phyloP scores from a whole-genome alignment of 2,329 filamentous ascomycete species.

The Sporothrix protearum region DNA sequence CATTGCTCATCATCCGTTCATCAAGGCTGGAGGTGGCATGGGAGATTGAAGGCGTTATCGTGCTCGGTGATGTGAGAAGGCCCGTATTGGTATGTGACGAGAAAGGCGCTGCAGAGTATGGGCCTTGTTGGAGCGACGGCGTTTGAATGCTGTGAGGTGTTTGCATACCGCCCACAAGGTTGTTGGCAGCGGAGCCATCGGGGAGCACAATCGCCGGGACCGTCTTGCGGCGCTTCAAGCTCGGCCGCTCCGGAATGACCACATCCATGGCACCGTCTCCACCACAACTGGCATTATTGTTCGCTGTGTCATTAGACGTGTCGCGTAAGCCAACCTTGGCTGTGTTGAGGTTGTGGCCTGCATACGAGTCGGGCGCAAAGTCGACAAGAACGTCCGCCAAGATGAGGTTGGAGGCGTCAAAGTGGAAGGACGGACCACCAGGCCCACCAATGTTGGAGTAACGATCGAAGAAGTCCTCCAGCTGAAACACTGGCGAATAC shows the following conservation, averaged over 20 bases:
- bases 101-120: neutral
- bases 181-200: slow-evolving; percentile 22
- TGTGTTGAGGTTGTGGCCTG: slow-evolving; percentile 48
- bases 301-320: slow-evolving; percentile 26
- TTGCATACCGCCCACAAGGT: slow-evolving; percentile 22
- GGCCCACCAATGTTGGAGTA: slow-evolving; percentile 59
- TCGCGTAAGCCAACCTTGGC: slow-evolving; percentile 30
- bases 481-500: slow-evolving; percentile 74
- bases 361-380: slow-evolving; percentile 54
- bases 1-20: neutral
- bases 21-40: neutral
- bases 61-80: neutral
- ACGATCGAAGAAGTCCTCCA: slow-evolving; percentile 83
- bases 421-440: slow-evolving; percentile 58
- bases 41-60: neutral
- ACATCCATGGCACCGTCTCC: slow-evolving; percentile 2
- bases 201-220: slow-evolving; percentile 35
- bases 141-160: slow-evolving; percentile 33
- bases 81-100: neutral
- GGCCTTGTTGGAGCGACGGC: slow-evolving; percentile 28
- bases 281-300: neutral
- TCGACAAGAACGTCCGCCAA: slow-evolving; percentile 65
- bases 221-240: slow-evolving; percentile 50
- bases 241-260: slow-evolving; percentile 36
- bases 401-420: slow-evolving; percentile 72